Base-by-base conservation (phyloP, 768 basidiomycete genomes). In the Trametes gibbosa region DNA sequence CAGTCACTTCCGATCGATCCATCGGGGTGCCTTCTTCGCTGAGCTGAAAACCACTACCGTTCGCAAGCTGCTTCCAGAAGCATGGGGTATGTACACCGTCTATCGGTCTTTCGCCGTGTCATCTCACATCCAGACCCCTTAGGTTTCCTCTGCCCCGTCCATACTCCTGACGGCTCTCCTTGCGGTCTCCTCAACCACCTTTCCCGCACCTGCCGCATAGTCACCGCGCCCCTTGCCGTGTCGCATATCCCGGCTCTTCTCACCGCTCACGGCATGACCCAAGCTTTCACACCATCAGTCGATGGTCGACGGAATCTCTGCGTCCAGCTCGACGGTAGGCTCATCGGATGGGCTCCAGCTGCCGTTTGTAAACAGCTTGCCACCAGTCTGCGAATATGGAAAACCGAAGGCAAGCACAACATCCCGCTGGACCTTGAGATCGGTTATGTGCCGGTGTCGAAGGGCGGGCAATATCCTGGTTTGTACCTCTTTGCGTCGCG, bases 11-110 rank as follows among this genome's bases (percentile, higher is more conserved):
- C 83, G 97, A 57, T 97, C 92, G 73, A 94, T 99, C 29, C 97
- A 99, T 75, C 92, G 97, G 75, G 97, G 97, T 72, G 95, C 97
- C 37, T 99, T 99, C 84, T 99, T 99, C 70, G 92, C 95, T 7
- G 95, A 98, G 72, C 84, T 98, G 53, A 98, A 98, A 78, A 99
- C 97, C 1, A 99, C 97, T 0, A 88, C 94, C 21, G 97, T 99
- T 55, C 87, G 97, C 63, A 98, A 98, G 73, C 77, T 99, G 50
- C 77, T 98, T 17, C 97, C 97, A 23, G 97, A 99, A 75, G 91
- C 96, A 34, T 99, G 97, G 97, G 97, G 94, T 93, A 69, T 63
- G 79, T 70, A 25, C 9, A 4, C 43, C 55, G 24, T 24, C 32
- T 27, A 27, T 21, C n/a, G 46, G 51, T 32, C 13, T 19, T 41